Percentiles rank a stretch among this genome's conserved stretches.
phyloP scores from a whole-genome alignment of 306 rosid species.

The Sesbania bispinosa region DNA sequence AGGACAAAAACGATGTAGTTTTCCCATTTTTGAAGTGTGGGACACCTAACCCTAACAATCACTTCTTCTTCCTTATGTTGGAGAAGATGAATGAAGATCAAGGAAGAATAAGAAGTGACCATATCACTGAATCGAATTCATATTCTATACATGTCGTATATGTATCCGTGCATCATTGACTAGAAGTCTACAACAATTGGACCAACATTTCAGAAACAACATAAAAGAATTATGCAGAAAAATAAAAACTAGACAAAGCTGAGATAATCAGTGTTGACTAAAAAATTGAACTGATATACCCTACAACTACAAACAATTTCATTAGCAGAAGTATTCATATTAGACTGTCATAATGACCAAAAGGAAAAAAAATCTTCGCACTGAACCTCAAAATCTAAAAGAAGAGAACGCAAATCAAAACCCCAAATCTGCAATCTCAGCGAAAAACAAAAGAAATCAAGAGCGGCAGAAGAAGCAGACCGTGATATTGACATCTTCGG shows the following conservation, averaged over 20 bases:
- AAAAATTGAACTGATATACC: background rate
- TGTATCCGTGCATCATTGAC: too few species aligned
- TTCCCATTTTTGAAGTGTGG: too few species aligned
- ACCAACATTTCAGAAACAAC: background rate
- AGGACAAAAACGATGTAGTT: too few species aligned
- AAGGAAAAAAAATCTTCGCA: background rate
- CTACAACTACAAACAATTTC: background rate
- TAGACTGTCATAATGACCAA: background rate
- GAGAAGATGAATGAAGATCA: too few species aligned
- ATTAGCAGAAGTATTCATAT: background rate
- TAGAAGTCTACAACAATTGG: too few species aligned
- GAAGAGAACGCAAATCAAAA: conserved; percentile 1
- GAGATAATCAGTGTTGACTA: background rate
- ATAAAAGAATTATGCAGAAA: background rate
- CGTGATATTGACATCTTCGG: conserved; percentile 87
- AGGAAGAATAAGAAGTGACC: too few species aligned
- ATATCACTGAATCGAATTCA: too few species aligned
- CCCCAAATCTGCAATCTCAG: conserved; percentile 19
- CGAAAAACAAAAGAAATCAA: background rate
- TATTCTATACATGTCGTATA: too few species aligned
- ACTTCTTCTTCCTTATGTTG: too few species aligned
- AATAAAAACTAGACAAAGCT: too few species aligned
- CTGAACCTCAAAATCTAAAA: background rate
- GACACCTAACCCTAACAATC: too few species aligned
- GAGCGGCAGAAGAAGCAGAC: conserved; percentile 32